Evolutionary conservation across 257 asterid genomes (phyloP), one percentile per base, ranked within the genome.

Genomic region (Penstemon davidsonii): DNA sequence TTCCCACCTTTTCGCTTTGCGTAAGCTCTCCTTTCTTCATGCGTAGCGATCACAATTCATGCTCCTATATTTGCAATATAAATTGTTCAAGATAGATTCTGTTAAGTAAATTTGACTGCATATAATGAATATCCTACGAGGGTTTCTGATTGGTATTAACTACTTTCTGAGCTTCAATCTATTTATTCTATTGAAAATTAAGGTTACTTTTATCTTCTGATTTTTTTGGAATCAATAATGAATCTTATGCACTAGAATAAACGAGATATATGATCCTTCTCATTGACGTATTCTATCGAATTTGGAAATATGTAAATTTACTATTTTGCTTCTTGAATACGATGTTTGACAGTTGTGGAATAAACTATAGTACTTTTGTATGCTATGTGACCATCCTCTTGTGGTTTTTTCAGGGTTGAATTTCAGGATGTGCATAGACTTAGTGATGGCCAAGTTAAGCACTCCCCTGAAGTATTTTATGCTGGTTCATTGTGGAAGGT

Each of bases 401-500:
- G 49, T 78, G 80, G 54, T 70, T 15, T 73, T 65, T 76, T 33
- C 89, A 93, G 99, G 75, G 96, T 90, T 76, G 97, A 93, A 76
- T 93, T 93, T 82, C 92, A 79, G 67, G 96, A 93, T 69, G 96
- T 90, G 76, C 92, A 82, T 60, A 90, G 96, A 79, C 97, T 93
- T 67, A 79, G 62, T 41, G 97, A 90, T 81, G 96, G 99, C 69
- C 97, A 90, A 82, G 97, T 93, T 69, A 90, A 88, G 82, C 96
- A 87, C 80, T 90, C 97, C 60, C 84, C 90, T 46, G 97, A 93
- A 81, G 87, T 85, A 68, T 93, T 88, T 77, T 93, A 93, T 82
- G 96, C 97, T 5, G 99, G 99, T 75, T 93, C 97, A 73, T 66
- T 85, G 82, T 93, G 99, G 99, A 93, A 90, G 96, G 99, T 93